Conservation (phyloP, 805 yeast genomes). For the Pichia californica region DNA sequence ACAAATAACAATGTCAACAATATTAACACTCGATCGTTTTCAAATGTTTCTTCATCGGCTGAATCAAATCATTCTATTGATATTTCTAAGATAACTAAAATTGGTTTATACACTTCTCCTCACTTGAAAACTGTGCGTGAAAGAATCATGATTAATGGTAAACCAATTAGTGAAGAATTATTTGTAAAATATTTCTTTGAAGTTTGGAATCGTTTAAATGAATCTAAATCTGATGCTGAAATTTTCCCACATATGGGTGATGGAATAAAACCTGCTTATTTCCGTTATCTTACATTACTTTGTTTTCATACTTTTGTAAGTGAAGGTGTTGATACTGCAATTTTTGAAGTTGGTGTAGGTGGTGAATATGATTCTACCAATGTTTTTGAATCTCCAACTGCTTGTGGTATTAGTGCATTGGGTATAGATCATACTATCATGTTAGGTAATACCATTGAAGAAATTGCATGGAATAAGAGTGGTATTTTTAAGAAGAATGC, state of each 20-base stretch:
- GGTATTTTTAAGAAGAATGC: conserved; percentile 76
- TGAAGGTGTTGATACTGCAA: conserved; percentile 90
- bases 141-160: conserved; percentile 80
- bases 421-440: conserved; percentile 90
- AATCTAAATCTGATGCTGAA: conserved; percentile 44
- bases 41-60: neutral
- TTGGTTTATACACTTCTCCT: conserved; percentile 95
- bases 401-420: conserved; percentile 76
- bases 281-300: conserved; percentile 80
- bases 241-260: conserved; percentile 69
- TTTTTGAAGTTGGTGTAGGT: conserved; percentile 97
- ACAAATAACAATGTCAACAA: neutral
- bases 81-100: conserved; percentile 39
- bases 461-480: conserved; percentile 94
- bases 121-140: conserved; percentile 92
- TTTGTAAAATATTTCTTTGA: conserved; percentile 90
- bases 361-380: conserved; percentile 98
- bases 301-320: conserved; percentile 86
- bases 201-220: conserved; percentile 74
- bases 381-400: conserved; percentile 69
- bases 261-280: conserved; percentile 83
- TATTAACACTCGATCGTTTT: conserved; percentile 7
- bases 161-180: conserved; percentile 71
- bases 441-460: conserved; percentile 80
- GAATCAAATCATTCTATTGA: conserved; percentile 6